Percentiles rank a stretch among this genome's conserved stretches.
phyloP scores from a whole-genome alignment of 2,329 filamentous ascomycete genomes.

The Ilyonectria mors-panacis region DNA sequence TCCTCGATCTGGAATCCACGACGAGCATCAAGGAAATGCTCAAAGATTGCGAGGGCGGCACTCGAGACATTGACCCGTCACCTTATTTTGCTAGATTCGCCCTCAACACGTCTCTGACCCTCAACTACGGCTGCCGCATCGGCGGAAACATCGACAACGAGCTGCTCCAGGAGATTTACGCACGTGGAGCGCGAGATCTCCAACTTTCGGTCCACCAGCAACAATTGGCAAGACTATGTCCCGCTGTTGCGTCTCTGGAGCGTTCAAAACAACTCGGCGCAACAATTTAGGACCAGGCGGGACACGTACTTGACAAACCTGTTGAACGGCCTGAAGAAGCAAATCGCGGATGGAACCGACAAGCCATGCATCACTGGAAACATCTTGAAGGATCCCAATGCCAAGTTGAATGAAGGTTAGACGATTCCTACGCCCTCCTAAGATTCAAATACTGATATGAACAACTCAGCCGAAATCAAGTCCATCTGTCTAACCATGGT shows the following conservation, averaged over 20 bases:
- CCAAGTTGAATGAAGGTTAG: slow-evolving; percentile 55
- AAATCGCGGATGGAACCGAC: slow-evolving; percentile 57
- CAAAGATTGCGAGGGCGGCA: slow-evolving; percentile 73
- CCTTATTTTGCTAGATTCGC: slow-evolving; percentile 83
- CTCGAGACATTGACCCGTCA: slow-evolving; percentile 77
- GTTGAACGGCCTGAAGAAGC: slow-evolving; percentile 68
- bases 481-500: slow-evolving; percentile 89
- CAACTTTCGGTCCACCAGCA: slow-evolving; percentile 83
- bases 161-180: slow-evolving; percentile 81
- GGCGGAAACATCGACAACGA: slow-evolving; percentile 77
- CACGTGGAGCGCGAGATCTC: slow-evolving; percentile 82
- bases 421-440: background rate
- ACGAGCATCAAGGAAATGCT: slow-evolving; percentile 81
- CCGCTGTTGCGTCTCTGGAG: slow-evolving; percentile 78
- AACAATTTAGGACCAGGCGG: slow-evolving; percentile 76
- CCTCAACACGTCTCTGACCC: slow-evolving; percentile 81
- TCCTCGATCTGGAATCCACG: slow-evolving; percentile 83
- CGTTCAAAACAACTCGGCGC: slow-evolving; percentile 73
- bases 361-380: slow-evolving; percentile 60
- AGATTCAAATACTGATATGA: accelerated
- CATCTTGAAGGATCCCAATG: slow-evolving; percentile 70
- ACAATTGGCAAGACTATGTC: slow-evolving; percentile 91
- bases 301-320: slow-evolving; percentile 78
- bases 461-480: slow-evolving; percentile 77
- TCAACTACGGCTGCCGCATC: slow-evolving; percentile 86